Evolutionary conservation across 2,329 filamentous ascomycete genomes (phyloP).

Genomic region (Colletotrichum lindemuthianum): DNA sequence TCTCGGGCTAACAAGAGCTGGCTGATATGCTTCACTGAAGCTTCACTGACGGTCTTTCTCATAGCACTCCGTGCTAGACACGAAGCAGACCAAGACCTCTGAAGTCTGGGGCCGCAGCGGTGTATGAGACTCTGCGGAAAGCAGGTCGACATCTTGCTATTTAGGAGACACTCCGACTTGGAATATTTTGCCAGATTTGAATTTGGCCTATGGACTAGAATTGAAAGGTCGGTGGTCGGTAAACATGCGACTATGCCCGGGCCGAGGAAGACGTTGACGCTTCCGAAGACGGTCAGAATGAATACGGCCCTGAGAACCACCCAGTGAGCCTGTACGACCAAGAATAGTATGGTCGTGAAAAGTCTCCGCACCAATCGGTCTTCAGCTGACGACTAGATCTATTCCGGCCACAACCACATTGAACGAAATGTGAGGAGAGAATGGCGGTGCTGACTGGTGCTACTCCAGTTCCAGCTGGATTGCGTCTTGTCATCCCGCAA

Average conservation of each 20-base stretch:
- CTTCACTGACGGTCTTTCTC: too few species aligned
- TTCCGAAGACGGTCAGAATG: constrained; percentile 40
- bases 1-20: too few species aligned
- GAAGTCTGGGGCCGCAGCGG: too few species aligned
- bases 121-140: too few species aligned
- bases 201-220: too few species aligned
- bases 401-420: constrained; percentile 34
- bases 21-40: too few species aligned
- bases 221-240: constrained; percentile 38
- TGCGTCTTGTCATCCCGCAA: constrained; percentile 23
- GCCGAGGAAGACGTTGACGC: constrained; percentile 46
- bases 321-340: constrained; percentile 37
- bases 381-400: constrained; percentile 40
- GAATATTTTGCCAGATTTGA: too few species aligned
- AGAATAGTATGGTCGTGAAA: constrained; percentile 22
- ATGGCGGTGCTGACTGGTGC: constrained; percentile 30
- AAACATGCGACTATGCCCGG: constrained; percentile 46
- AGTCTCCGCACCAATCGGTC: constrained; percentile 22
- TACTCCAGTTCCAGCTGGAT: constrained; percentile 1
- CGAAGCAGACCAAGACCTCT: constrained; percentile 18
- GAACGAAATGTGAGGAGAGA: constrained; percentile 26
- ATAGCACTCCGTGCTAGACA: neutral
- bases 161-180: too few species aligned
- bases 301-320: constrained; percentile 32
- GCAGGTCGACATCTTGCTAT: too few species aligned